Conservation (phyloP, 257 asterid genomes). For the Gynochthodes officinalis region DNA sequence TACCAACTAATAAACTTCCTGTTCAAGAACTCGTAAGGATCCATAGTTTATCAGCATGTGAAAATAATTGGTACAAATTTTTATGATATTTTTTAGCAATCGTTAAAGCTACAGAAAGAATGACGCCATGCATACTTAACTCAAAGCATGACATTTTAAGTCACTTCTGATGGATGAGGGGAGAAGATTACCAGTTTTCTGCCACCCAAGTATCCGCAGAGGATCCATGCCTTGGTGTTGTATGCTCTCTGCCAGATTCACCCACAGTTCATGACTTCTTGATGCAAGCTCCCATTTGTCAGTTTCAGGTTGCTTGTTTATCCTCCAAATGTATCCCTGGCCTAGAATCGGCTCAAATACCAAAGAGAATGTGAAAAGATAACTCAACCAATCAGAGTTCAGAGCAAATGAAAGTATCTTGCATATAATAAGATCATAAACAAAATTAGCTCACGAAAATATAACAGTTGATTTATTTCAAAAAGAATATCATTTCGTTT, state of each 20-base stretch:
- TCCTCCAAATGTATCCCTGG: slow-evolving; percentile 96
- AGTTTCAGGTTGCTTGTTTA: slow-evolving; percentile 64
- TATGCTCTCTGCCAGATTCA: slow-evolving; percentile 55
- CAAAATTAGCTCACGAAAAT: background rate
- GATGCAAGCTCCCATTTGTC: slow-evolving; percentile 80
- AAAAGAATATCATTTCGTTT: background rate
- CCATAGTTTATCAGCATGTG: background rate
- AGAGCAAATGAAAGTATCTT: background rate
- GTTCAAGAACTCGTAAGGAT: slow-evolving; percentile 13
- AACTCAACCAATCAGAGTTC: slow-evolving; percentile 24
- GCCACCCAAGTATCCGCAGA: slow-evolving; percentile 73
- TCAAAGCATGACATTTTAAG: background rate
- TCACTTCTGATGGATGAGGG: background rate
- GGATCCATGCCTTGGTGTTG: slow-evolving; percentile 71
- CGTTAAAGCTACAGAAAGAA: background rate
- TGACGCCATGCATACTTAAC: background rate
- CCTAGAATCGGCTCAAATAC: slow-evolving; percentile 54
- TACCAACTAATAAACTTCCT: slow-evolving; percentile 92
- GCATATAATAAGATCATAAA: background rate
- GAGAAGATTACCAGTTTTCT: slow-evolving; percentile 58
- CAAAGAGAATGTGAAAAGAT: slow-evolving; percentile 24
- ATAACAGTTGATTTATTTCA: background rate
- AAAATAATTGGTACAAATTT: background rate
- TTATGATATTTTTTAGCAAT: background rate
- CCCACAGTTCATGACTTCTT: slow-evolving; percentile 86